Evolutionary conservation across 208 protist genomes (phyloP).

Genomic region (Trypanosoma mega): DNA sequence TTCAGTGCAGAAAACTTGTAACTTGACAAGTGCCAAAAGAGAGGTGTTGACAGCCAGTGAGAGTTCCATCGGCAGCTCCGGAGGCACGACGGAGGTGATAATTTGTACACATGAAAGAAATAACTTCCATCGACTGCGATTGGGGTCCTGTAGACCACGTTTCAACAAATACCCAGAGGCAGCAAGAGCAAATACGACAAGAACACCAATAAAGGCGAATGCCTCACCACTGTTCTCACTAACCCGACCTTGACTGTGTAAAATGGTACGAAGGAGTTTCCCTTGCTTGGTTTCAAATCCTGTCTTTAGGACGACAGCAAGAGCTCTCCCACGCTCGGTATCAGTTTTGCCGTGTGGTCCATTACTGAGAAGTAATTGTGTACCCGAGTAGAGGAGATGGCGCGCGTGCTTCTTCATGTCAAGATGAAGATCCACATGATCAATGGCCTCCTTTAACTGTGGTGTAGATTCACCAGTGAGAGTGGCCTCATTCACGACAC

Average conservation of each 20-base stretch:
- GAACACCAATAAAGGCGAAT: conserved; percentile 96
- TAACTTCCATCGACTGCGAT: conserved; percentile 94
- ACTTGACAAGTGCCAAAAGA: conserved; percentile 89
- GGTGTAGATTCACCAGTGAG: conserved; percentile 99
- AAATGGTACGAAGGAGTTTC: conserved; percentile 93
- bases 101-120: conserved; percentile 98
- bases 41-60: conserved; percentile 98
- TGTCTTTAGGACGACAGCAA: conserved; percentile 97
- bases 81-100: conserved; percentile 98
- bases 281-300: conserved; percentile 99
- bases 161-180: conserved; percentile 95
- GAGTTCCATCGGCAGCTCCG: conserved; percentile 99
- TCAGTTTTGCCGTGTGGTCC: conserved; percentile 53
- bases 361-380: conserved; percentile 91
- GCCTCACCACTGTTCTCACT: conserved; percentile 96
- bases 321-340: conserved; percentile 42
- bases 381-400: conserved; percentile 95
- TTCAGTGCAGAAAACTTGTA: conserved; percentile 96
- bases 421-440: conserved; percentile 61
- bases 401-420: conserved; percentile 87
- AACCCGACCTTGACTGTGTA: conserved; percentile 92
- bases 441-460: conserved; percentile 94
- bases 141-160: conserved; percentile 79
- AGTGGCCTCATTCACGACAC: conserved; percentile 98
- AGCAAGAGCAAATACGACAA: conserved; percentile 96